Conservation (phyloP, 2,329 filamentous ascomycete genomes). For the Reticulascus tulasneorum region DNA sequence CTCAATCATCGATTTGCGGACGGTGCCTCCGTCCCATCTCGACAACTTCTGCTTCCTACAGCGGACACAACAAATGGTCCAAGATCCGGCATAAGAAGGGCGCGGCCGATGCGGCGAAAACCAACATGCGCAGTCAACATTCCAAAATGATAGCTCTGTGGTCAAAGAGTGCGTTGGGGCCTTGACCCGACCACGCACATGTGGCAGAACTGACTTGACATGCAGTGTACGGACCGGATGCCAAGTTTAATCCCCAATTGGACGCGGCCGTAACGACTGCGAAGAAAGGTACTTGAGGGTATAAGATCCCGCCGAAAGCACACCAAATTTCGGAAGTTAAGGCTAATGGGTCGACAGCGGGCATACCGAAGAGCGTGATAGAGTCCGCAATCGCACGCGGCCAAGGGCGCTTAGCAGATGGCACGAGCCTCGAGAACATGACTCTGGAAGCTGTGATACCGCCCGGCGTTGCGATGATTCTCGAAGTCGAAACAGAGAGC, state of each 20-base stretch:
- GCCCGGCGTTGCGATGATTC: conserved; percentile 70
- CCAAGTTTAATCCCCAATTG: conserved; percentile 70
- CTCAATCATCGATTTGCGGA: conserved; percentile 32
- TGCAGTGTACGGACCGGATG: conserved; percentile 70
- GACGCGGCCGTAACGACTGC: conserved; percentile 69
- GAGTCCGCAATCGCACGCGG: conserved; percentile 84
- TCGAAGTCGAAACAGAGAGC: conserved; percentile 83
- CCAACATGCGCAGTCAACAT: conserved; percentile 62
- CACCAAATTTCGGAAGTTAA: neutral
- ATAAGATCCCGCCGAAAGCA: conserved; percentile 10
- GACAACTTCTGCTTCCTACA: conserved; percentile 39
- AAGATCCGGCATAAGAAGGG: conserved; percentile 96
- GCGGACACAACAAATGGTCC: conserved; percentile 90
- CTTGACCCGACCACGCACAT: neutral
- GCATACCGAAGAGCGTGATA: conserved; percentile 79
- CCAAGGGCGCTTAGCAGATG: conserved; percentile 74
- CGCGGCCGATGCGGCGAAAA: conserved; percentile 77
- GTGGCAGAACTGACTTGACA: conserved; percentile 7
- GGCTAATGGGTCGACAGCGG: conserved; percentile 39
- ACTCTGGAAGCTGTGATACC: conserved; percentile 80
- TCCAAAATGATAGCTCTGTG: conserved; percentile 70
- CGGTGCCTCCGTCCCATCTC: conserved; percentile 47
- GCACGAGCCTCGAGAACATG: conserved; percentile 70
- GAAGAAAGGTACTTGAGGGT: conserved; percentile 60
- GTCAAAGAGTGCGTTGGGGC: conserved; percentile 59